Percentiles rank a stretch among this genome's conserved stretches.
Evolutionary conservation across 805 yeast genomes (phyloP).

Genomic region (Yamadazyma tumulicola): DNA sequence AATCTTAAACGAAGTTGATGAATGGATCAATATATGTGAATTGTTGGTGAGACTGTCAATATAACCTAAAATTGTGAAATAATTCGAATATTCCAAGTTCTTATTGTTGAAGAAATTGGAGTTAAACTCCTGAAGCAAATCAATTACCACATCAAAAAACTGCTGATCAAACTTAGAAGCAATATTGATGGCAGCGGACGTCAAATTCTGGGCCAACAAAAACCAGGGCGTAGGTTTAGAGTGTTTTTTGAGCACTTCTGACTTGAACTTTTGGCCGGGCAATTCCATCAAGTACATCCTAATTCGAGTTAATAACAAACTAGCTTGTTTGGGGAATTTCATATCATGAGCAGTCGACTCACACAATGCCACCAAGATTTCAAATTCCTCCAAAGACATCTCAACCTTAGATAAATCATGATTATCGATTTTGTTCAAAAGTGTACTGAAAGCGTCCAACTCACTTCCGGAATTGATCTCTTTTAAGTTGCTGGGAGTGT

Average conservation of each 20-base stretch:
- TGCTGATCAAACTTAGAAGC: slow-evolving; percentile 21
- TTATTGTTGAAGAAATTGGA: slow-evolving; percentile 20
- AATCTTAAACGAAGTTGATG: slow-evolving; percentile 24
- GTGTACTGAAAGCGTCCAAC: slow-evolving; percentile 18
- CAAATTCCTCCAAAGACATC: slow-evolving; percentile 50
- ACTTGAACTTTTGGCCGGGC: slow-evolving; percentile 43
- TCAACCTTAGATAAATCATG: slow-evolving; percentile 31
- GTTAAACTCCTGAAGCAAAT: slow-evolving; percentile 25
- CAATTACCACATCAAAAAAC: slow-evolving; percentile 22
- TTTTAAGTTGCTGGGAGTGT: slow-evolving; percentile 13
- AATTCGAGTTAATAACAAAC: slow-evolving; percentile 41
- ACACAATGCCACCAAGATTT: slow-evolving; percentile 56
- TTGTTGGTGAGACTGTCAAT: slow-evolving; percentile 27
- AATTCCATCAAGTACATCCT: slow-evolving; percentile 45
- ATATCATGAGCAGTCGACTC: slow-evolving; percentile 29
- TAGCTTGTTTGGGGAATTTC: slow-evolving; percentile 34
- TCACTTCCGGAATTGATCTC: slow-evolving; percentile 3
- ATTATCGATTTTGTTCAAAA: slow-evolving; percentile 11
- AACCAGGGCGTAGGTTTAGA: slow-evolving; percentile 31
- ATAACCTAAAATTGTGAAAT: slow-evolving; percentile 34
- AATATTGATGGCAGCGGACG: slow-evolving; percentile 30
- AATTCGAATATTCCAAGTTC: slow-evolving; percentile 25
- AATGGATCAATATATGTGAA: slow-evolving; percentile 23
- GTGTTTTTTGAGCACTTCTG: slow-evolving; percentile 27
- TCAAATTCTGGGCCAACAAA: slow-evolving; percentile 28